Base-by-base conservation (phyloP, 768 basidiomycete genomes). In the Sporobolomyces pararoseus region DNA sequence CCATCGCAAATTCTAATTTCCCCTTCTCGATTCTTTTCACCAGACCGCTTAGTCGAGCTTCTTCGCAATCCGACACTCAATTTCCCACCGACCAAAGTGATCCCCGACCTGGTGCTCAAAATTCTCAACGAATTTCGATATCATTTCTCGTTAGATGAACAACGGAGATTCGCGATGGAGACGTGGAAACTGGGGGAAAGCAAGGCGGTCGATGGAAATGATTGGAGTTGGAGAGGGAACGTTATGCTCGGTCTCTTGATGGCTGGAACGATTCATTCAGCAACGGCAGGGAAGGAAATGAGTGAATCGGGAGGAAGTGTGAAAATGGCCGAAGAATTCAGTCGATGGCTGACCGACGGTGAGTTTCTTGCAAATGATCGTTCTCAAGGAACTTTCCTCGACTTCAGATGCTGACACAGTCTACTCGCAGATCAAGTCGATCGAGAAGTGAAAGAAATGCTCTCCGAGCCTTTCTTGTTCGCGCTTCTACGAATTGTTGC, bases 401-500 rank as follows among this genome's bases (percentile, higher is more conserved):
- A 21, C 13, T 52, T 52, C 25, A 13, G 13, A 12, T 52, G 39
- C 21, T 13, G 46, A 23, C 17, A 42, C 17, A 9, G 10, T 9
- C 9, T 42, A 42, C 17, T 6, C 7, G 23, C 46, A 58, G 55
- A 58, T 16, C 5, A n/a, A 21, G 37, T 58, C 37, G 35, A 39
- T n/a, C 37, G 6, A 27, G n/a, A 42, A 37, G 5, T 58, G 6
- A 21, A 58, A 37, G 35, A 6, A 23, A 58, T 42, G 55, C 37
- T 58, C 12, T 14, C 25, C 17, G 55, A 58, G 29, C 55, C 55
- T 42, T 49, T 54, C 62, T 16, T 59, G 19, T 63, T 71, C 46
- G 49, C 65, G 14, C 34, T 71, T 39, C 57, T 66, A 0, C 65
- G 70, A 31, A 39, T 71, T 7, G 7, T 59, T 9, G 23, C 70